A percentile compares a stretch with the other conserved stretches of the same genome.
Evolutionary conservation across 2,329 filamentous ascomycete genomes (phyloP).

Genomic region (Didymella keratinophila): DNA sequence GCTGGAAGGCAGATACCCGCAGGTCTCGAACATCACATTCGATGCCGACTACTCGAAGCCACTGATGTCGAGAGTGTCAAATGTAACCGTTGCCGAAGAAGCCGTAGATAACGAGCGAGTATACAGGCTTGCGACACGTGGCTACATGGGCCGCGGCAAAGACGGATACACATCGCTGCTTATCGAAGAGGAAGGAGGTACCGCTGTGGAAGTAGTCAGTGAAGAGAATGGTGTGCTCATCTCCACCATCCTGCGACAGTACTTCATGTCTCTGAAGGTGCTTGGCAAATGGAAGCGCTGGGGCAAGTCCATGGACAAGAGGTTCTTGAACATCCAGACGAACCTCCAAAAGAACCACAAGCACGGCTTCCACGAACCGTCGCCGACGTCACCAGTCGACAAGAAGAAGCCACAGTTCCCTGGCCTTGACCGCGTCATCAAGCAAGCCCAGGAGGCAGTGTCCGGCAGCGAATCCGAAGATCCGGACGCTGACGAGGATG

Average conservation of each 20-base stretch:
- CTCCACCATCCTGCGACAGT: constrained; percentile 85
- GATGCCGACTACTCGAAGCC: constrained; percentile 71
- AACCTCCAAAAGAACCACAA: constrained; percentile 63
- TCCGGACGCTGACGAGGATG: constrained; percentile 50
- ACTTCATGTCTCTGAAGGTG: constrained; percentile 86
- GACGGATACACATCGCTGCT: constrained; percentile 82
- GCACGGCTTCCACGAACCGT: constrained; percentile 58
- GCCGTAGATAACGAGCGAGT: constrained; percentile 68
- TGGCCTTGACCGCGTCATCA: constrained; percentile 22
- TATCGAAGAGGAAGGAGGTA: constrained; percentile 77
- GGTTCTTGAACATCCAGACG: constrained; percentile 73
- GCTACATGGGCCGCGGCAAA: constrained; percentile 89
- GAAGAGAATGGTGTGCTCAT: constrained; percentile 90
- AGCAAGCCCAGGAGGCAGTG: constrained; percentile 20
- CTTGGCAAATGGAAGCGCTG: constrained; percentile 81
- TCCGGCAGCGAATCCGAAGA: constrained; percentile 39
- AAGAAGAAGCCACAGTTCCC: constrained; percentile 24
- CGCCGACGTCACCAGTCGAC: constrained; percentile 34
- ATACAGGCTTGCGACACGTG: constrained; percentile 80
- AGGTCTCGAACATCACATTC: constrained; percentile 84
- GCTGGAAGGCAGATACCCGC: constrained; percentile 81
- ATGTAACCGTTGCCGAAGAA: constrained; percentile 66
- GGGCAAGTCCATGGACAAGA: constrained; percentile 66
- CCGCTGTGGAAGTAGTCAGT: constrained; percentile 77
- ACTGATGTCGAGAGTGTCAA: constrained; percentile 68